Conservation (phyloP, 306 rosid genomes). For the Prunus dulcis region DNA sequence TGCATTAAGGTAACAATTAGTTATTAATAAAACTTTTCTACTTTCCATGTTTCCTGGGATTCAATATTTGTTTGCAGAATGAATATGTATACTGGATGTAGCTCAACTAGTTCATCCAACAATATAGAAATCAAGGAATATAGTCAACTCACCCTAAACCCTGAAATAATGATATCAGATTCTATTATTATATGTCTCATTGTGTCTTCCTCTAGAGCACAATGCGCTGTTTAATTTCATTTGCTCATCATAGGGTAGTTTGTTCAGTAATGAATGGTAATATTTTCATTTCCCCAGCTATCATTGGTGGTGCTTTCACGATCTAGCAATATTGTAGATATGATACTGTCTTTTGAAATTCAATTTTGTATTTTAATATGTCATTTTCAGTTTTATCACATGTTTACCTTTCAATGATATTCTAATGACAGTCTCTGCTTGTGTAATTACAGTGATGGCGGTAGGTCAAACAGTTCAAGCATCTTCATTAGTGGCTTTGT, state of each 20-base stretch:
- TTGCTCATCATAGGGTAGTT: background rate
- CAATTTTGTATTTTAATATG: background rate
- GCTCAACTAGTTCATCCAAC: background rate
- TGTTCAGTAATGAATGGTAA: background rate
- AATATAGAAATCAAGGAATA: background rate
- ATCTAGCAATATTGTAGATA: background rate
- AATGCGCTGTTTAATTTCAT: background rate
- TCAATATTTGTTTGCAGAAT: background rate
- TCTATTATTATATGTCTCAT: background rate
- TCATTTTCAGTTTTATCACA: background rate
- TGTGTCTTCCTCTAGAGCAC: background rate
- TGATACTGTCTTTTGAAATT: background rate
- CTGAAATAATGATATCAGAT: background rate
- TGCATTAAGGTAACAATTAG: too few relatives aligned
- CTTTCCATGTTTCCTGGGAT: background rate
- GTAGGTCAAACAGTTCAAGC: constrained; percentile 69
- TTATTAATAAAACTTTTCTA: too few relatives aligned
- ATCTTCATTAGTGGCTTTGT: constrained; percentile 88
- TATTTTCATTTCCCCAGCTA: background rate
- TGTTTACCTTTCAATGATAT: background rate
- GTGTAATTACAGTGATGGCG: constrained; percentile 53
- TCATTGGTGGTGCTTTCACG: background rate
- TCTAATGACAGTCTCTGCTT: constrained; percentile 28
- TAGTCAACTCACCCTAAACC: background rate
- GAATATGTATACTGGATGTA: background rate